Percentiles rank a stretch among this genome's conserved stretches.
Conservation (phyloP, 768 basidiomycete genomes). For the Russula brevipes region DNA sequence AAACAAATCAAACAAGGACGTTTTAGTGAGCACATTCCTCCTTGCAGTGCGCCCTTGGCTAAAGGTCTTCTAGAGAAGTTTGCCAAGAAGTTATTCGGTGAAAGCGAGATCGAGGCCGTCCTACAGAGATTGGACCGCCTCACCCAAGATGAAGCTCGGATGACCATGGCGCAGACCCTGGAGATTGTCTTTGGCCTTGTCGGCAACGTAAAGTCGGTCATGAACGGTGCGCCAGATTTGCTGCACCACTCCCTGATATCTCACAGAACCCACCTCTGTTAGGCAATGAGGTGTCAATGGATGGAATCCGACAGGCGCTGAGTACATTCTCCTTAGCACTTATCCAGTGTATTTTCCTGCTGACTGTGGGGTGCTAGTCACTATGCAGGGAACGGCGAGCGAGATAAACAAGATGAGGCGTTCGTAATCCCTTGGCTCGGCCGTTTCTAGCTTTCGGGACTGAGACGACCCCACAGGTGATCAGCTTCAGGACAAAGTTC, state of each 20-base stretch:
- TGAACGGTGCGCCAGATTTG: not conserved
- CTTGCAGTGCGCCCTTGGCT: not conserved
- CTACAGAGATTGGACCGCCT: constrained; percentile 12
- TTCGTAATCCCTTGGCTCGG: not conserved
- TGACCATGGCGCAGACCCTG: constrained; percentile 6
- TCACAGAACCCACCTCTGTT: not conserved
- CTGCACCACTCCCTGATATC: not conserved
- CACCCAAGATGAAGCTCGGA: constrained; percentile 4
- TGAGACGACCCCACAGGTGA: not conserved
- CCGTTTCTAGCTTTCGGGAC: not conserved
- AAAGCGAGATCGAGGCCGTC: constrained; percentile 2
- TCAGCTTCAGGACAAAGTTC: not conserved
- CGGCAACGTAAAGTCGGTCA: constrained; percentile 8
- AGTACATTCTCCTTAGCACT: not conserved
- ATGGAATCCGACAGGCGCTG: not conserved
- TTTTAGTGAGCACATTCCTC: not conserved
- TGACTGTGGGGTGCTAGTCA: not conserved
- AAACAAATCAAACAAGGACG: constrained; percentile 6
- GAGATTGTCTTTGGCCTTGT: constrained; percentile 9
- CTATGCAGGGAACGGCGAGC: not conserved
- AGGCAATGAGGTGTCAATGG: not conserved
- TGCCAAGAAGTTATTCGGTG: not conserved
- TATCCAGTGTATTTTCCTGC: not conserved
- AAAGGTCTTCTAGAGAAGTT: not conserved
- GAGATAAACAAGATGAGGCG: constrained; percentile 3